Percentiles rank a stretch among this genome's conserved stretches.
phyloP scores from a whole-genome alignment of 2,329 filamentous ascomycete genomes.

The Penicillium sp. region DNA sequence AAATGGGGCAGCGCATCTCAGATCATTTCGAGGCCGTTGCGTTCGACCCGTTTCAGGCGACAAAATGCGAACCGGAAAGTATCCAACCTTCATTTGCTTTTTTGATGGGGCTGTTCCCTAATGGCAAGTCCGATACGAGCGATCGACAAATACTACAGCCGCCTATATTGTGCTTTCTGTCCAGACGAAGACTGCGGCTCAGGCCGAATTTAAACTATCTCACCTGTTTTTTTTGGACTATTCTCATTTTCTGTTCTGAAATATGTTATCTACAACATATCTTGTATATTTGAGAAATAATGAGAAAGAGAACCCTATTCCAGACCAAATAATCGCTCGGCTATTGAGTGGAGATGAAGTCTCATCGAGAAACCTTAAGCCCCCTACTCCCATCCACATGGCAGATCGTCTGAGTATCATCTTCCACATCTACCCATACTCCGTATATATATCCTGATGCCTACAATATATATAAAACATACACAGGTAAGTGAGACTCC shows the following conservation, averaged over 20 bases:
- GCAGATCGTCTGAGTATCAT: background rate
- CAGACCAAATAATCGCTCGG: background rate
- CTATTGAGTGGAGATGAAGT: background rate
- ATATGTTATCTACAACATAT: no score
- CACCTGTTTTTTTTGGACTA: no score
- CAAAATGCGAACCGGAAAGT: no score
- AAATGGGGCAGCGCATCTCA: slow-evolving; percentile 3
- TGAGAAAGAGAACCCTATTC: background rate
- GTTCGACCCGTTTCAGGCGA: background rate
- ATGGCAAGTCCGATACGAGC: slow-evolving; percentile 18
- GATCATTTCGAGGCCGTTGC: background rate
- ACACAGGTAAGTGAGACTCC: no score
- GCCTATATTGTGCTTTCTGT: background rate
- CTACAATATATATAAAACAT: no score
- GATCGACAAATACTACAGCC: slow-evolving; percentile 13
- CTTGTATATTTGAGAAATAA: no score
- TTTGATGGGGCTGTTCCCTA: background rate
- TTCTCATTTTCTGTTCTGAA: no score
- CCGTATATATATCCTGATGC: no score
- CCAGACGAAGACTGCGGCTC: slow-evolving; percentile 13
- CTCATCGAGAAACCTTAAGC: background rate
- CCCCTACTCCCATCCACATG: background rate
- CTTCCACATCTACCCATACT: background rate
- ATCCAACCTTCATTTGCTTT: background rate
- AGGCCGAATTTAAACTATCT: slow-evolving; percentile 22